Base-by-base conservation (phyloP, 768 basidiomycete genomes). In the Goffeauzyma gilvescens region DNA sequence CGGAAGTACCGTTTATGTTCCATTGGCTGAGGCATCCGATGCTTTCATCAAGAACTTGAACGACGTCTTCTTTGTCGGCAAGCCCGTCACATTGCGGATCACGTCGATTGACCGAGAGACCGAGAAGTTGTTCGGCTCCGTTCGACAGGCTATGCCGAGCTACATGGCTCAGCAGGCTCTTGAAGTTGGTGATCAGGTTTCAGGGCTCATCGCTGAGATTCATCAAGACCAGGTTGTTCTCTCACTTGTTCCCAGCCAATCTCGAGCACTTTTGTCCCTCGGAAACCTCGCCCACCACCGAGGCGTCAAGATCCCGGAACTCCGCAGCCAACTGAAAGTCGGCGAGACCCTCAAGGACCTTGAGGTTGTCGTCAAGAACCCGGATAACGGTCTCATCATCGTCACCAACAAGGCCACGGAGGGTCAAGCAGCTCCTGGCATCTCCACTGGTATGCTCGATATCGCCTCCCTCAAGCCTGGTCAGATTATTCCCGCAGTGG, bases 311-410 rank as follows among this genome's bases (percentile, higher is more conserved):
- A 65, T 79, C 14, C 67, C 76, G 20, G 79, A 81, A 54, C 67
- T 87, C 18, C 74, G 74, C 20, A 63, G 66, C 2, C 61, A 66
- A 6, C 65, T 95, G 36, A 75, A 78, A 50, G 66, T 68, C 6
- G 83, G 82, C 9, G 79, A 82, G 34, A 68, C 67, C 34, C 61
- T 95, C 22, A 69, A 76, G 9, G 79, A 81, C 37, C 69, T 98
- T 15, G 75, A 82, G 6, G 81, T 96, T n/a, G 80, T 87, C 18
- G 79, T 82, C 7, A 80, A 82, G 50, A 86, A 83, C 57, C 70
- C 75, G 6, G 84, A 82, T 53, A 84, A 82, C 54, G 75, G 76
- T 7, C 71, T 95, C 49, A 79, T 93, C 47, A 77, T 93, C 48
- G 58, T 63, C 12, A 54, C 53, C 27, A 54, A 57, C 49, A 55